Percentiles rank a stretch among this genome's conserved stretches.
These are phyloP conservation scores for Fusarium algeriense DNA, from an alignment of 2,329 filamentous ascomycete genomes.

Conservation along the genomic window DNA sequence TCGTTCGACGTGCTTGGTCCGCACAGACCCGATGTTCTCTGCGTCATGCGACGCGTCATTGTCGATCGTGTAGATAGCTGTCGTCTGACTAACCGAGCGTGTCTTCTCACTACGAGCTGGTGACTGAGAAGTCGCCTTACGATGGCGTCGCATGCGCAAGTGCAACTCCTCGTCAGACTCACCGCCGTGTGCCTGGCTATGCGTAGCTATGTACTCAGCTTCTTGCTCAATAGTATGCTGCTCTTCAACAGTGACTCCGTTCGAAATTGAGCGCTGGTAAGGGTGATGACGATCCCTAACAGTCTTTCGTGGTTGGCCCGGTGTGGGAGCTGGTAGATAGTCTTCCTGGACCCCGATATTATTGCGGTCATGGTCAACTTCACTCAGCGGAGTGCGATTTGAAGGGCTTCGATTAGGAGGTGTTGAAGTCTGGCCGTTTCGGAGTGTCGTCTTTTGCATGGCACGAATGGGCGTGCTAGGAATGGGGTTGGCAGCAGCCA, in stretches of 20 bases:
- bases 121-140: constrained; percentile 72
- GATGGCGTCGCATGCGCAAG: constrained; percentile 77
- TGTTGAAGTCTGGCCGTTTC: constrained; percentile 80
- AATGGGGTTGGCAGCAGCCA: constrained; percentile 61
- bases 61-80: constrained; percentile 74
- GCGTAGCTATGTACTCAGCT: constrained; percentile 70
- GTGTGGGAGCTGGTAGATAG: constrained; percentile 93
- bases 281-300: constrained; percentile 83
- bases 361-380: constrained; percentile 85
- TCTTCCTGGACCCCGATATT: constrained; percentile 82
- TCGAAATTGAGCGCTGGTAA: constrained; percentile 70
- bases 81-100: constrained; percentile 81
- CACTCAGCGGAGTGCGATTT: constrained; percentile 87
- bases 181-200: constrained; percentile 70
- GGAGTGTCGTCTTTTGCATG: constrained; percentile 69
- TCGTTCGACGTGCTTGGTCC: constrained; percentile 70
- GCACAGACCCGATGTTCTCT: constrained; percentile 74
- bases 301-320: constrained; percentile 93
- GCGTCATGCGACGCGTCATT: constrained; percentile 77
- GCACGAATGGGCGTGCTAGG: constrained; percentile 72
- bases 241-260: constrained; percentile 59
- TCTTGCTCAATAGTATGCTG: constrained; percentile 67
- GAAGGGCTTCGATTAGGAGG: constrained; percentile 84
- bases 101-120: constrained; percentile 71
- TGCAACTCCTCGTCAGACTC: constrained; percentile 89